phyloP scores from a whole-genome alignment of 2,329 filamentous ascomycete species.

The Arthrinium phaeospermum region DNA sequence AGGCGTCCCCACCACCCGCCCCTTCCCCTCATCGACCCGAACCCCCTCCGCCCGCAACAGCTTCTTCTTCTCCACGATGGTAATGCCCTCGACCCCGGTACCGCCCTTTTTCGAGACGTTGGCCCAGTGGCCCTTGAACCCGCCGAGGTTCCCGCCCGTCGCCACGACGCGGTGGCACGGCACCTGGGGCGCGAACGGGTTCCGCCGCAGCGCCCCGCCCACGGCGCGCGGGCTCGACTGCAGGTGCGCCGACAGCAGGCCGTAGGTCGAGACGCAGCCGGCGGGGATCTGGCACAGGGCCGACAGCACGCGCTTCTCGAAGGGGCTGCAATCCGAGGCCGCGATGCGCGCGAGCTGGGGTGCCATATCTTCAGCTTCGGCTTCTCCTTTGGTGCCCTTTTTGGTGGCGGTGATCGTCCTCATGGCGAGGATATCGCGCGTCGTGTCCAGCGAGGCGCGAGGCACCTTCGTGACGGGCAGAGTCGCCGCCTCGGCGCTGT shows the following conservation, averaged over 20 bases:
- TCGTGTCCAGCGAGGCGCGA: slow-evolving; percentile 9
- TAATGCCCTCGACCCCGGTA: slow-evolving; percentile 57
- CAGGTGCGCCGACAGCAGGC: slow-evolving; percentile 63
- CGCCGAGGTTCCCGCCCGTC: slow-evolving; percentile 72
- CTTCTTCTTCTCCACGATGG: slow-evolving; percentile 67
- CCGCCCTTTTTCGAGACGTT: slow-evolving; percentile 55
- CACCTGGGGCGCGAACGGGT: slow-evolving; percentile 77
- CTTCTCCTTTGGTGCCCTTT: neutral
- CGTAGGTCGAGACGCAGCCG: slow-evolving; percentile 80
- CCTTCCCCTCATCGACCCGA: slow-evolving; percentile 60
- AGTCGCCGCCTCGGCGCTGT: neutral
- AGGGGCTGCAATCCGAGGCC: slow-evolving; percentile 52
- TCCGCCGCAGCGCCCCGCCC: slow-evolving; percentile 63
- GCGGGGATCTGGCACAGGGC: slow-evolving; percentile 78
- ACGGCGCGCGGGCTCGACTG: slow-evolving; percentile 46
- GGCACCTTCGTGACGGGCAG: slow-evolving; percentile 1
- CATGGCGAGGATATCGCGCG: slow-evolving; percentile 21
- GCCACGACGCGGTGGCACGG: slow-evolving; percentile 85
- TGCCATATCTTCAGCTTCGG: slow-evolving; percentile 36
- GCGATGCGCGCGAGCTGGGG: slow-evolving; percentile 52
- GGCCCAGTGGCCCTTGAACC: slow-evolving; percentile 72
- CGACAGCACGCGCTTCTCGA: slow-evolving; percentile 70
- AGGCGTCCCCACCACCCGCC: slow-evolving; percentile 64
- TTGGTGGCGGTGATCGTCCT: slow-evolving; percentile 1
- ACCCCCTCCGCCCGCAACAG: slow-evolving; percentile 70